Conservation (phyloP, 345 rosid genomes). For the Salix suchowensis region DNA sequence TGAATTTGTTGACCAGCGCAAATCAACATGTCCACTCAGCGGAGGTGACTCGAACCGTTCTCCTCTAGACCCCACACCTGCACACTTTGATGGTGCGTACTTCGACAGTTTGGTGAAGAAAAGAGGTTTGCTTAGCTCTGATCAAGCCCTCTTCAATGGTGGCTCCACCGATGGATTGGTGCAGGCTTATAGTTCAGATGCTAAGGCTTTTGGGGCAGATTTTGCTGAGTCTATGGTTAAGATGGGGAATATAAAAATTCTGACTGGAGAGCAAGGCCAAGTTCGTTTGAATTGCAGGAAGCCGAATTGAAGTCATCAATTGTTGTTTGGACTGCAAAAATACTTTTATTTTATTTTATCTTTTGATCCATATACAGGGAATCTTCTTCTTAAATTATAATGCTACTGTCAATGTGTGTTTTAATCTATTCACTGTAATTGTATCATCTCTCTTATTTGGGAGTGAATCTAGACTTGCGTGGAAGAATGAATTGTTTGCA, state of each 20-base stretch:
- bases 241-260: constrained; percentile 50
- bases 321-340: background rate
- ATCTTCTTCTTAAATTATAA: too few species aligned
- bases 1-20: constrained; percentile 23
- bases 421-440: too few species aligned
- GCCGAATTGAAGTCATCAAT: background rate
- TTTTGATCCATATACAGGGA: too few species aligned
- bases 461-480: too few species aligned
- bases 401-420: too few species aligned
- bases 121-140: constrained; percentile 43
- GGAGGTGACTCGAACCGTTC: constrained; percentile 33
- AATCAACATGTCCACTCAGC: constrained; percentile 22
- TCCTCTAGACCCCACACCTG: constrained; percentile 32
- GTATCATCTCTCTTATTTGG: too few species aligned
- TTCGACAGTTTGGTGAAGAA: constrained; percentile 25
- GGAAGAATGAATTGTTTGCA: too few species aligned
- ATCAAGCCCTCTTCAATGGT: constrained; percentile 43
- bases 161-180: constrained; percentile 36
- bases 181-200: constrained; percentile 19
- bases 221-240: constrained; percentile 45
- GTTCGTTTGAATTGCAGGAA: constrained; percentile 35
- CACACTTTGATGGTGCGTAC: constrained; percentile 33
- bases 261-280: constrained; percentile 41
- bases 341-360: too few species aligned
- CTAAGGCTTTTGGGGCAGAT: constrained; percentile 26